These are phyloP conservation scores for Fraxinus nigra DNA, from an alignment of 305 asterid species.

Conservation along the genomic window DNA sequence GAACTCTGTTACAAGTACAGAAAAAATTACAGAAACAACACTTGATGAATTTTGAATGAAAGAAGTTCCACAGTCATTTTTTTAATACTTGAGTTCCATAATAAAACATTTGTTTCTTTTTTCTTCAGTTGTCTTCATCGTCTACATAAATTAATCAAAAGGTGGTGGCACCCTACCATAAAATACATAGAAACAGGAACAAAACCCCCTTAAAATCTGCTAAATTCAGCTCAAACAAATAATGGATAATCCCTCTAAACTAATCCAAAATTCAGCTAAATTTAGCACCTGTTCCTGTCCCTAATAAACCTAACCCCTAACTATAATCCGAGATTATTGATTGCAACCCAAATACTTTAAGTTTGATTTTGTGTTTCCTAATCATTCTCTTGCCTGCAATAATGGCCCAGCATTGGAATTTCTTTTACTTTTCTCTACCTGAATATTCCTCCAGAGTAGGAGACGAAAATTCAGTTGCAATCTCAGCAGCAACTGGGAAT, in stretches of 20 bases:
- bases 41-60: neutral
- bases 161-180: neutral
- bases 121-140: neutral
- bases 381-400: neutral
- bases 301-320: neutral
- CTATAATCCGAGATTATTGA: neutral
- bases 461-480: neutral
- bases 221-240: neutral
- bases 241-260: neutral
- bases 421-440: neutral
- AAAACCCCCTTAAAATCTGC: neutral
- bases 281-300: conserved; percentile 8
- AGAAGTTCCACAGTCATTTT: neutral
- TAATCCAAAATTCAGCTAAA: neutral
- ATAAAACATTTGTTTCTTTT: neutral
- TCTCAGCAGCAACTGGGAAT: neutral
- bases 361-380: neutral
- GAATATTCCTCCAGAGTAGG: neutral
- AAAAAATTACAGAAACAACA: no score
- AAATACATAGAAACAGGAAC: conserved; percentile 5
- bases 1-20: no score
- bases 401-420: neutral
- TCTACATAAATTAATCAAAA: neutral
- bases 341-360: neutral
- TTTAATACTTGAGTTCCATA: neutral